A percentile compares a stretch with the other conserved stretches of the same genome.
Conservation (phyloP, 2,329 filamentous ascomycete genomes). For the Thielaviopsis cerberus region DNA sequence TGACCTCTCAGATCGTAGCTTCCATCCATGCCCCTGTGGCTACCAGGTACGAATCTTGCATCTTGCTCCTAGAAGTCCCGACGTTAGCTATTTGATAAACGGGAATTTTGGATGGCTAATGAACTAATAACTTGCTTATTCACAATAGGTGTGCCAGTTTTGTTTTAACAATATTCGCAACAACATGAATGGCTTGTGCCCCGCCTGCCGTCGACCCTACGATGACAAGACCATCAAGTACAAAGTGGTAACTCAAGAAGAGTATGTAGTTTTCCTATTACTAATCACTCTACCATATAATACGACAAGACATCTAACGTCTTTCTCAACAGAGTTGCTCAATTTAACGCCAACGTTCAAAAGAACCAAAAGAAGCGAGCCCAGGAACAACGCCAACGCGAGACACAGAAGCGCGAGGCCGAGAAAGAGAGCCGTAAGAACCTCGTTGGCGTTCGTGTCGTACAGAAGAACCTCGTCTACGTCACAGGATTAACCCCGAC, state of each 20-base stretch:
- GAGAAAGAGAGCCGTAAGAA: constrained; percentile 93
- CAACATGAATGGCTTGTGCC: constrained; percentile 91
- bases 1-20: constrained; percentile 91
- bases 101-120: background rate
- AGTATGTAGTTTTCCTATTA: constrained; percentile 39
- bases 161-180: constrained; percentile 99
- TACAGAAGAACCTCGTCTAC: constrained; percentile 97
- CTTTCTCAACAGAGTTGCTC: constrained; percentile 37
- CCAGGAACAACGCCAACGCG: constrained; percentile 68
- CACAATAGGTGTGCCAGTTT: constrained; percentile 83
- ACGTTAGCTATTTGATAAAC: background rate
- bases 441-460: constrained; percentile 80
- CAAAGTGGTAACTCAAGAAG: constrained; percentile 85
- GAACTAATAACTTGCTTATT: background rate
- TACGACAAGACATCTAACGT: constrained; percentile 15
- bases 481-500: constrained; percentile 86
- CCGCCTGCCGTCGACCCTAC: constrained; percentile 88
- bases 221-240: constrained; percentile 95
- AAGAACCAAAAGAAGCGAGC: constrained; percentile 89
- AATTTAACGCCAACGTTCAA: constrained; percentile 59
- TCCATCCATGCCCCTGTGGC: constrained; percentile 88
- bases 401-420: constrained; percentile 87
- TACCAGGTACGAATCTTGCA: constrained; percentile 55
- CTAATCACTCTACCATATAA: background rate
- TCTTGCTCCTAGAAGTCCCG: background rate